These are phyloP conservation scores for Tetraselmis chui DNA, from an alignment of 139 green algal genomes.

Conservation along the genomic window DNA sequence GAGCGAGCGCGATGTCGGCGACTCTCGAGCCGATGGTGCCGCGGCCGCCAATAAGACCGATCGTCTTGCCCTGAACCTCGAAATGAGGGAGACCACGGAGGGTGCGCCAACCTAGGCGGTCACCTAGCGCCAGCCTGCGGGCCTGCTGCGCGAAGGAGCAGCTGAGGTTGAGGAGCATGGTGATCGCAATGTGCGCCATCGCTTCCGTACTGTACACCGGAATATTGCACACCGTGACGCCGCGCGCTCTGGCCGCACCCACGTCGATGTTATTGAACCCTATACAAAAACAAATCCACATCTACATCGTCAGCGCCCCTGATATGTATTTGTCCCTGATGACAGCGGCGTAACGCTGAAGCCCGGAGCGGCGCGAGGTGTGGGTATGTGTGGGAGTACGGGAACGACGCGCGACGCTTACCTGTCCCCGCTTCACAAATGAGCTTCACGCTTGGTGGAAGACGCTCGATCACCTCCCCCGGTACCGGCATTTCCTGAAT, in stretches of 20 bases:
- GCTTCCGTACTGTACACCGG: conserved; percentile 23
- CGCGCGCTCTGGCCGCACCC: conserved; percentile 5
- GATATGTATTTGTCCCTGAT: background rate
- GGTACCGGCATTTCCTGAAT: conserved; percentile 14
- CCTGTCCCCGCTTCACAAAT: conserved; percentile 27
- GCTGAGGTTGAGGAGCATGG: conserved; percentile 16
- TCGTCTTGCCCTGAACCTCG: conserved; percentile 21
- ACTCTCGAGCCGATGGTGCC: conserved; percentile 23
- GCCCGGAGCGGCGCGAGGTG: too few species aligned
- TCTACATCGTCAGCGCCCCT: background rate
- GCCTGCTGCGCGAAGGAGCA: conserved; percentile 19
- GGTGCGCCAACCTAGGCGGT: conserved; percentile 2
- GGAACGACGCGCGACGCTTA: too few species aligned
- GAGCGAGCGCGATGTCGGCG: conserved; percentile 12
- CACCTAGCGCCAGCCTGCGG: conserved; percentile 1
- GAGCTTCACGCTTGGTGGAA: conserved; percentile 16
- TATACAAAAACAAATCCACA: too few species aligned
- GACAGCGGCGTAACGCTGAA: too few species aligned
- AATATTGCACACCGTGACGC: conserved; percentile 27
- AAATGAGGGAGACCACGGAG: conserved; percentile 15
- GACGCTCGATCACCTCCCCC: background rate
- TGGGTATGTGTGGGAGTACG: background rate
- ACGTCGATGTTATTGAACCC: conserved; percentile 36
- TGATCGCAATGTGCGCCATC: conserved; percentile 28
- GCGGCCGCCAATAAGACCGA: conserved; percentile 27